Base-by-base conservation (phyloP, 2,329 filamentous ascomycete species). In the Penicillium olsonii region DNA sequence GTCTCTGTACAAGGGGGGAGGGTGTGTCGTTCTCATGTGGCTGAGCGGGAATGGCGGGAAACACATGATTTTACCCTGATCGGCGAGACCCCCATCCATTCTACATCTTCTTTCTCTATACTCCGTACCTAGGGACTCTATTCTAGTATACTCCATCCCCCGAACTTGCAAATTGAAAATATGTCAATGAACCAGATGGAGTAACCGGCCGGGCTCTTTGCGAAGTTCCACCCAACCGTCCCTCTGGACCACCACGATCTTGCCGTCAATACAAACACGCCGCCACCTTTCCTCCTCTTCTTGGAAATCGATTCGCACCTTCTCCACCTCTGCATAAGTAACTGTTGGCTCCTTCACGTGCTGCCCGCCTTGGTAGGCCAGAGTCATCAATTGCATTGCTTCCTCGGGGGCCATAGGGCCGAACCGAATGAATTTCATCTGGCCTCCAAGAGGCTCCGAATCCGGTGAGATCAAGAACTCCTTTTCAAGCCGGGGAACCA, bases 211-310 rank as follows among this genome's bases (percentile, higher is more conserved):
- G 22, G 56, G 11, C 33, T 64, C 66, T 52, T 61, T 68, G 15
- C 37, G 46, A 29, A 96, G 79, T 51, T 83, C 81, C 69, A 95
- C 82, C 78, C 83, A 86, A 0, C 91, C 91, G 2, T 80, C 84
- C 43, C 77, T 68, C 17, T 87, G 86, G 1, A 96, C 74, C 50
- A 83, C 80, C 3, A 96, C 83, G 61, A 95, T 95, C 45, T 87
- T 90, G 3, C 92, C 92, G 69, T 97, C 92, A n/a, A 97, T 78
- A 67, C 92, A 97, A 12, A 95, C 81, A 63, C 92, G 84, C 53
- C 92, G 79, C 91, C 91, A 96, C 44, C 84, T 76, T 46, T 69
- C 67, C 19, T 66, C 51, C 1, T 81, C 75, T 62, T 94, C 88
- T 1, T 75, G 55, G 29, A 90, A 84, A 14, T 81, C 78, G 39